Percentiles rank a stretch among this genome's conserved stretches.
Conservation (phyloP, 768 basidiomycete genomes). For the Candolleomyces aberdarensis region DNA sequence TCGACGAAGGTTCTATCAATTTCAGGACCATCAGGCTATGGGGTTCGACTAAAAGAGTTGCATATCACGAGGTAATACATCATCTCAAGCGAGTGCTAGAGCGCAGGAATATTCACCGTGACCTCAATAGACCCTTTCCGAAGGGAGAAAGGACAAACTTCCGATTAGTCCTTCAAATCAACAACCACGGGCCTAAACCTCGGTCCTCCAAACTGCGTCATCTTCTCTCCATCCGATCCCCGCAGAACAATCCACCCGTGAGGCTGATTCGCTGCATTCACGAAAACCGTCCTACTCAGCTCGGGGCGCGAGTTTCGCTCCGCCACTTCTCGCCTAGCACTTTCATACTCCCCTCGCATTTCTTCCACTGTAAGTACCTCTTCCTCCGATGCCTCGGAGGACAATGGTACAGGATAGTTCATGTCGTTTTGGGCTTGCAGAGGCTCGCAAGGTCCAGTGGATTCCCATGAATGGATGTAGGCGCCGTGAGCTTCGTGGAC, state of each 20-base stretch:
- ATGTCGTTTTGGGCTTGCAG: slow-evolving; percentile 20
- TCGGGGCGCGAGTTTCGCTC: background rate
- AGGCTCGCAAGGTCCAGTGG: slow-evolving; percentile 8
- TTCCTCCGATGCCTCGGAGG: slow-evolving; percentile 1
- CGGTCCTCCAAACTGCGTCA: slow-evolving; percentile 31
- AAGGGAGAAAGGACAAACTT: too few species aligned
- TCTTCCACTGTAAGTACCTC: background rate
- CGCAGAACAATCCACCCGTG: slow-evolving; percentile 20
- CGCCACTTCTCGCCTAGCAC: background rate
- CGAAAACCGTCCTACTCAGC: slow-evolving; percentile 34
- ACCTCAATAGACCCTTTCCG: too few species aligned
- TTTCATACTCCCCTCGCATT: background rate
- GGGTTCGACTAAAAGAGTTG: too few species aligned
- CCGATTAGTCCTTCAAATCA: slow-evolving; percentile 33
- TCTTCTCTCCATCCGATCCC: slow-evolving; percentile 17
- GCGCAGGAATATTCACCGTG: too few species aligned
- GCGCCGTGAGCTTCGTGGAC: slow-evolving; percentile 65
- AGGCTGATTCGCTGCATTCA: slow-evolving; percentile 43
- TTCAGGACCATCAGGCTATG: too few species aligned
- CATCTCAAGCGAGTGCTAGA: too few species aligned
- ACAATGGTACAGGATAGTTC: slow-evolving; percentile 8
- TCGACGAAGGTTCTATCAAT: too few species aligned
- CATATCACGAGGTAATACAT: too few species aligned
- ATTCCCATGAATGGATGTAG: slow-evolving; percentile 36
- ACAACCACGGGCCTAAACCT: slow-evolving; percentile 44